Base-by-base conservation (phyloP, 768 basidiomycete species). In the Mycena polygramma region DNA sequence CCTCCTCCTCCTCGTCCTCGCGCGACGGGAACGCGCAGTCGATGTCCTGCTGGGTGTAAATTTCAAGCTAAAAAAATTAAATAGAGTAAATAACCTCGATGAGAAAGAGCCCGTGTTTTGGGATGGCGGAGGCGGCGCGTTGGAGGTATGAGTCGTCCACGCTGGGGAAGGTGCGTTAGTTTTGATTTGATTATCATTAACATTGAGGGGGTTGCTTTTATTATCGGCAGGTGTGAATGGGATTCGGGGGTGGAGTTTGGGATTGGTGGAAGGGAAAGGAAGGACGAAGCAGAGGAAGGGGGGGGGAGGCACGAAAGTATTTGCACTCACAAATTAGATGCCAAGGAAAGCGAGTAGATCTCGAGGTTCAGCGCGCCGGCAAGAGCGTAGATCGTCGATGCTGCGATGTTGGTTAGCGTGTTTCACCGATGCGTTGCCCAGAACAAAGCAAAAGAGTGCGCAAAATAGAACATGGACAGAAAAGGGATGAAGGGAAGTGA, bases 351-450 rank as follows among this genome's bases (percentile, higher is more conserved):
- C 0, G 76, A 71, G 75, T 91, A 92, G 66, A 92, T 91, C 77
- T 92, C 90, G 41, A 92, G 82, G 8, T 85, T 83, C 26, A 92
- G 80, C 71, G 90, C 89, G 11, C 72, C 72, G 1, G 72, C 72
- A 48, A 81, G 67, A 0, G 80, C 78, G 62, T 80, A 79, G 36
- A 73, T 73, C 30, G 72, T 73, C 43, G 74, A 77, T 8, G 70
- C 77, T 77, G 30, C 30, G 30, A 6, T 30, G 30, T 30, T 30
- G 30, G 30, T 30, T n/a, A n/a, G n/a, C n/a, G n/a, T n/a, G n/a
- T n/a, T n/a, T n/a, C n/a, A n/a, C n/a, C n/a, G n/a, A n/a, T n/a
- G n/a, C n/a, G n/a, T n/a, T n/a, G n/a, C n/a, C n/a, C n/a, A n/a
- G n/a, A n/a, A n/a, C n/a, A n/a, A n/a, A n/a, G n/a, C n/a, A n/a